Evolutionary conservation across 2,329 filamentous ascomycete species (phyloP).

Genomic region (Graphilbum ipis-grandicollis): DNA sequence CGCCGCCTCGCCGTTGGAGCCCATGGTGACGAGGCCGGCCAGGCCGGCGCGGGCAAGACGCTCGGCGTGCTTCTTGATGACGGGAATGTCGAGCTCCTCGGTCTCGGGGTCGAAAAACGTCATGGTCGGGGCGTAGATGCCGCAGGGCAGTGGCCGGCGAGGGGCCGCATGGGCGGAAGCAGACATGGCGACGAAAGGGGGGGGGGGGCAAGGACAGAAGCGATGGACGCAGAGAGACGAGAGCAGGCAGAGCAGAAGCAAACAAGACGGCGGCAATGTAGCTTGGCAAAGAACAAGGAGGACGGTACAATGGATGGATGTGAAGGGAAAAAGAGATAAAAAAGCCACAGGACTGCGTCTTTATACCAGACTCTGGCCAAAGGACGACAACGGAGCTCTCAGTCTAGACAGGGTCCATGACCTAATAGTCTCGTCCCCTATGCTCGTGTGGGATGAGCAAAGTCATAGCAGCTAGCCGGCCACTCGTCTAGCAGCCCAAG

Average conservation of each 20-base stretch:
- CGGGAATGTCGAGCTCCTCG: conserved; percentile 67
- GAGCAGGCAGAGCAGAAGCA: conserved; percentile 1
- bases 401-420: background rate
- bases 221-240: background rate
- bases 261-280: no score
- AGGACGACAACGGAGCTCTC: background rate
- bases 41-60: conserved; percentile 63
- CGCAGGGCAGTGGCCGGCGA: conserved; percentile 49
- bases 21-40: conserved; percentile 70
- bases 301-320: conserved; percentile 1
- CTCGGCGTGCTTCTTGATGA: conserved; percentile 65
- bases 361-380: no score
- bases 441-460: background rate
- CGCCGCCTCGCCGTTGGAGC: conserved; percentile 79
- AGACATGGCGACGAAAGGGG: conserved; percentile 12
- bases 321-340: background rate
- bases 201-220: background rate
- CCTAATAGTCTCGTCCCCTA: background rate
- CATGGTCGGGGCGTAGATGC: conserved; percentile 80
- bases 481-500: conserved; percentile 10
- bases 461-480: no score
- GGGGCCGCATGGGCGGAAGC: conserved; percentile 16
- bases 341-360: background rate
- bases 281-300: conserved; percentile 3
- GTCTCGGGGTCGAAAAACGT: conserved; percentile 76